Evolutionary conservation across 1,284 basidiomycete species (phyloP), one percentile per base, ranked within the genome.

Genomic region (Ustilago vetiveriae): DNA sequence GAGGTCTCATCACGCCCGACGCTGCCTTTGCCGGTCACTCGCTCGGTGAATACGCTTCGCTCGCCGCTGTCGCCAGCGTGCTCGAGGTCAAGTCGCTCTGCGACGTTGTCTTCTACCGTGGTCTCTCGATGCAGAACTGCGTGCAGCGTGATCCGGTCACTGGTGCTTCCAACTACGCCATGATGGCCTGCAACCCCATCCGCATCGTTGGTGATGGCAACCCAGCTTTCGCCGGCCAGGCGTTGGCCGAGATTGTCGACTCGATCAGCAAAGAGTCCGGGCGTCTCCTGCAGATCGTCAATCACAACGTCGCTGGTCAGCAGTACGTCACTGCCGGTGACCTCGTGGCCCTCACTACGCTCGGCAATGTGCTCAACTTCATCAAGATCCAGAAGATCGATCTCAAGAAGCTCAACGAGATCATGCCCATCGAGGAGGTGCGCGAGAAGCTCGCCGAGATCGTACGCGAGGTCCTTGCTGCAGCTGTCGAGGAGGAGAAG

Each of bases 81-180:
- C 88, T 98, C 40, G 90, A 92, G 39, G 93, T 98, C 80, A 92
- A 94, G 27, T 89, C 92, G n/a, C 88, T 98, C 46, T 92, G 95
- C 75, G 94, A 98, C 76, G 92, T 98, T 79, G 95, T 98, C 38
- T 98, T 98, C 87, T 98, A 97, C 84, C 92, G 96, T 83, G 95
- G 95, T 82, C 95, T 98, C 80, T 98, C 95, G 45, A 98, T 98
- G 95, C 68, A 75, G 54, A 71, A 71, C 50, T 66, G 68, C 30
- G 68, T 71, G 37, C 62, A 66, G 54, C 63, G 72, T 32, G 72
- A 71, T 41, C 63, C 68, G 22, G 68, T 62, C 40, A 71, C 68
- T 22, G 68, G 68, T 33, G 68, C 68, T n/a, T 71, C 68, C 39
- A 66, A 65, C 83, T 98, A 98, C 80, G 94, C 93, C 17, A 98